These are phyloP conservation scores for Akanthomyces dipterigenus DNA, from an alignment of 2,329 filamentous ascomycete genomes.

Conservation along the genomic window DNA sequence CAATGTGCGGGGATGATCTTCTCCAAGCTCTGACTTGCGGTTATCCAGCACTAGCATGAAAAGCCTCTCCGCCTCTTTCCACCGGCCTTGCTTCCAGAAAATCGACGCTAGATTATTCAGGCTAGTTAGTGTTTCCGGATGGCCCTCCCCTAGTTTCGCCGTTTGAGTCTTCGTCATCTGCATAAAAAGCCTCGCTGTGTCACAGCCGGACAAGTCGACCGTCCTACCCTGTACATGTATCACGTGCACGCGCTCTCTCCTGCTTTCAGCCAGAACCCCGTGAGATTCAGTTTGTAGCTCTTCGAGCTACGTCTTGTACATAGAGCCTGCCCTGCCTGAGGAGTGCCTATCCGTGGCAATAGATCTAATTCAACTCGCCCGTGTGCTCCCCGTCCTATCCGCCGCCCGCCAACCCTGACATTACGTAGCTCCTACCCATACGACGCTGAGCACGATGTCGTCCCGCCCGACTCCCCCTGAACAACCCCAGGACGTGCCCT, in stretches of 20 bases:
- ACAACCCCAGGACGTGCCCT: background rate
- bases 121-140: constrained; percentile 6
- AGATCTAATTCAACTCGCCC: too few relatives aligned
- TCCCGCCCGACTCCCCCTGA: background rate
- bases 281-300: too few relatives aligned
- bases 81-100: background rate
- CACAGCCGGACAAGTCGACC: too few relatives aligned
- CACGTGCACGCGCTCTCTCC: too few relatives aligned
- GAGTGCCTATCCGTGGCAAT: too few relatives aligned
- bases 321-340: too few relatives aligned
- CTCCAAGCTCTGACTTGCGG: constrained; percentile 13
- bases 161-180: background rate
- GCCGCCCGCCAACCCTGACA: background rate
- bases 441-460: background rate
- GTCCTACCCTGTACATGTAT: too few relatives aligned
- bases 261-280: too few relatives aligned
- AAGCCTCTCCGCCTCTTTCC: background rate
- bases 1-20: constrained; percentile 15
- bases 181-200: constrained; percentile 10
- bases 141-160: background rate
- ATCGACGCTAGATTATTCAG: constrained; percentile 1
- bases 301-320: too few relatives aligned
- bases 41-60: constrained; percentile 7
- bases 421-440: background rate
- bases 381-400: too few relatives aligned